Evolutionary conservation across 305 asterid species (phyloP).

Genomic region (Coffea humblotiana): DNA sequence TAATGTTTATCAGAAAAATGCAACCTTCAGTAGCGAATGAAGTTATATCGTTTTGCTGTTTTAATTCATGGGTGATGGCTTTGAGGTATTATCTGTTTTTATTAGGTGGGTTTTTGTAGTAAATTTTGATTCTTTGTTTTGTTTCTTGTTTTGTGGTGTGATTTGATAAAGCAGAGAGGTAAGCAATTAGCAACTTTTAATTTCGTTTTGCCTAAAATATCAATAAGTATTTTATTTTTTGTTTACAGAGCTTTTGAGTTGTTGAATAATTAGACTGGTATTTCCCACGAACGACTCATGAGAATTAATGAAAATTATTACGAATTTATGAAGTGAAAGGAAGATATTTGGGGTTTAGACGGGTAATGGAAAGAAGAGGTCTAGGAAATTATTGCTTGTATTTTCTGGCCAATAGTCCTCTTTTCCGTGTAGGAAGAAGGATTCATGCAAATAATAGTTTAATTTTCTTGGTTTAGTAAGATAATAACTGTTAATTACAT

Average conservation of each 20-base stretch:
- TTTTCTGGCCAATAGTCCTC: too few species aligned
- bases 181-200: too few species aligned
- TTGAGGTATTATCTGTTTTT: not conserved
- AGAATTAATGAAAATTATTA: not conserved
- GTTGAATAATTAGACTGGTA: not conserved
- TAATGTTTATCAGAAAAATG: too few species aligned
- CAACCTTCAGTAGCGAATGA: not conserved
- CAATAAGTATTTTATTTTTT: too few species aligned
- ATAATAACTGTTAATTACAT: too few species aligned
- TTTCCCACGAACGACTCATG: too few species aligned
- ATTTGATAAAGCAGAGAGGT: not conserved
- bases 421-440: not conserved
- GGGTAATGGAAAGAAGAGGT: too few species aligned
- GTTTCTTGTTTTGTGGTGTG: not conserved
- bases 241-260: not conserved
- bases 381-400: not conserved
- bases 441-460: not conserved
- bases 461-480: not conserved
- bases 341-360: too few species aligned
- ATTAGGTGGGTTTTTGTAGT: not conserved
- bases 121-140: not conserved
- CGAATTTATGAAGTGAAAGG: too few species aligned
- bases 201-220: too few species aligned
- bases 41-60: not conserved
- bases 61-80: not conserved